Percentiles rank a stretch among this genome's conserved stretches.
Evolutionary conservation across 139 green algal genomes (phyloP).

Genomic region (Eudorina sp.): DNA sequence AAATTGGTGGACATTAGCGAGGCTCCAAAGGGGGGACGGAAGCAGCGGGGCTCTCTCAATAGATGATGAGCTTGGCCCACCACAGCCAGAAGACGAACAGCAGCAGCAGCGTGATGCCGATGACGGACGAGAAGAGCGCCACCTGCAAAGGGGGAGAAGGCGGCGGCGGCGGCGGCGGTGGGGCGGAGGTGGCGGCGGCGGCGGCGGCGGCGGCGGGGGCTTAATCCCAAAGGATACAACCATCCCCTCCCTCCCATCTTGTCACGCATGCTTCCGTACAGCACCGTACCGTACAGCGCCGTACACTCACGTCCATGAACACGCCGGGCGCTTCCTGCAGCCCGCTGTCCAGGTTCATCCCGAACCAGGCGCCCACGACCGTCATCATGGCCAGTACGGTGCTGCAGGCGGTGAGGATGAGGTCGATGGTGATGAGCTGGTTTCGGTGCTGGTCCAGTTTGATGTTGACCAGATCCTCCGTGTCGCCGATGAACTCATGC

Average conservation of each 20-base stretch:
- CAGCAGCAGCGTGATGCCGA: conserved; percentile 8
- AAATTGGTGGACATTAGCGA: too few relatives aligned
- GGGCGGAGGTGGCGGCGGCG: background rate
- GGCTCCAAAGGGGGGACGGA: too few relatives aligned
- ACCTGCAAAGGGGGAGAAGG: background rate
- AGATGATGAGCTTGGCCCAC: conserved; percentile 45
- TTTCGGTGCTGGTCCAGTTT: conserved; percentile 93
- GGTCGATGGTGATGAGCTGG: conserved; percentile 84
- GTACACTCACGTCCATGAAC: conserved; percentile 53
- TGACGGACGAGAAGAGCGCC: background rate
- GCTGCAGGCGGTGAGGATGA: conserved; percentile 85
- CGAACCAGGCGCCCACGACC: conserved; percentile 75
- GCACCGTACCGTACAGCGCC: background rate
- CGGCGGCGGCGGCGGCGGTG: background rate
- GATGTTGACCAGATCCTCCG: conserved; percentile 88
- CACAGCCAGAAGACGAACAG: conserved; percentile 43
- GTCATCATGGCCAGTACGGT: conserved; percentile 50
- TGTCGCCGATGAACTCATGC: conserved; percentile 71
- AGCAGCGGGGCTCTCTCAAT: conserved; percentile 22
- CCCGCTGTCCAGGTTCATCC: conserved; percentile 91
- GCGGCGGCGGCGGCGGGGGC: too few relatives aligned
- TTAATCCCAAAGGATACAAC: background rate
- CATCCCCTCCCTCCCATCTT: background rate
- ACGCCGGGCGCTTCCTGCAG: conserved; percentile 52
- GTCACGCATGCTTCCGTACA: background rate